phyloP scores from a whole-genome alignment of 768 basidiomycete genomes.

The Sporobolomyces phaffii region DNA sequence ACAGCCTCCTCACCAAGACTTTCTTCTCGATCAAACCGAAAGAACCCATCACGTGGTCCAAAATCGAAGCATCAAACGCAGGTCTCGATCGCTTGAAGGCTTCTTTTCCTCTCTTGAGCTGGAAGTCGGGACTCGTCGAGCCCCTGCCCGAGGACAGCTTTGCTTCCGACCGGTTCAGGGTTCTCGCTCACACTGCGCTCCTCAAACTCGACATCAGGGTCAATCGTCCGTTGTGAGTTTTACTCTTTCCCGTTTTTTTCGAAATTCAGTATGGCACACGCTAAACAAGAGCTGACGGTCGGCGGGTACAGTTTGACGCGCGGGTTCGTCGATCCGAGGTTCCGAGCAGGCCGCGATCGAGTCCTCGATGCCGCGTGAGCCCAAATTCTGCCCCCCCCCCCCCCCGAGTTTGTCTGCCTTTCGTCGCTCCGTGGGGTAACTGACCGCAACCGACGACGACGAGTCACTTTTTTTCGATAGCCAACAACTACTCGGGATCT shows the following conservation, averaged over 20 bases:
- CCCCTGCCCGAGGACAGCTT: conserved; percentile 11
- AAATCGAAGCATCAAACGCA: conserved; percentile 21
- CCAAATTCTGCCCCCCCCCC: no score
- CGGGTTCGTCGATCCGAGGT: conserved; percentile 21
- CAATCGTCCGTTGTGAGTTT: conserved; percentile 33
- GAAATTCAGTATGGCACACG: neutral
- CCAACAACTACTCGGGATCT: conserved; percentile 18
- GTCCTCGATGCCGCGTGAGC: conserved; percentile 26
- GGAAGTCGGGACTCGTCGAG: neutral
- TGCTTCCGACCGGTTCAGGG: conserved; percentile 21
- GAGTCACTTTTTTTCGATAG: neutral
- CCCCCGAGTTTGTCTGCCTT: neutral
- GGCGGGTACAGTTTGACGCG: conserved; percentile 34
- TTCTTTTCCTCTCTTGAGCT: conserved; percentile 6
- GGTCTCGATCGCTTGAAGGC: conserved; percentile 16
- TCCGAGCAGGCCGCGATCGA: neutral
- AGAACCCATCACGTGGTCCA: neutral
- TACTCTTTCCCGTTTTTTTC: neutral
- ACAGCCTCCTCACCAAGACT: conserved; percentile 2
- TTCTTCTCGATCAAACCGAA: conserved; percentile 19
- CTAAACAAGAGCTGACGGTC: no score
- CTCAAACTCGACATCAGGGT: conserved; percentile 24
- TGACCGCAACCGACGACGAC: no score
- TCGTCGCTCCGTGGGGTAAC: fast-evolving
- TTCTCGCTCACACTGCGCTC: conserved; percentile 9